These are phyloP conservation scores for Gaeumannomyces sp. DNA, from an alignment of 2,329 filamentous ascomycete genomes.

Conservation along the genomic window DNA sequence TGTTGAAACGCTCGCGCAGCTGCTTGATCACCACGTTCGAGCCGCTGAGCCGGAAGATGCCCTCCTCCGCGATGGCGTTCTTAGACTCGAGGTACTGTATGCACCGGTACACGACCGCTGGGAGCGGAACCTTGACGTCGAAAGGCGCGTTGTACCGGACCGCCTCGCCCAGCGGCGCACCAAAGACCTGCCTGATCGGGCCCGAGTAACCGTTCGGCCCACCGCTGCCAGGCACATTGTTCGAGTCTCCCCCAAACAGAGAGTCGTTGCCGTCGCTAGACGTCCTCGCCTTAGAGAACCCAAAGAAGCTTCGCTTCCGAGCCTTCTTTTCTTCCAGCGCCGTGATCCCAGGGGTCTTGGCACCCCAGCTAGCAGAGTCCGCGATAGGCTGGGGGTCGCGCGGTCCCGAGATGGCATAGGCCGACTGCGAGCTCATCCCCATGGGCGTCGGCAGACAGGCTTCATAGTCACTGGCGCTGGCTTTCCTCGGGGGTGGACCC, in stretches of 20 bases:
- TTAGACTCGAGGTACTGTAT: slow-evolving; percentile 86
- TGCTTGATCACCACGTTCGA: slow-evolving; percentile 91
- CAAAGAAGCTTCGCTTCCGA: slow-evolving; percentile 72
- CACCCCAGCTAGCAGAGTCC: slow-evolving; percentile 80
- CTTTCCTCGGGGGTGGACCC: slow-evolving; percentile 33
- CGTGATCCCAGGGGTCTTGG: slow-evolving; percentile 50
- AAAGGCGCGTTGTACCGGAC: slow-evolving; percentile 71
- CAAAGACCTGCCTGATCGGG: slow-evolving; percentile 69
- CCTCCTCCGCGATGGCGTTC: slow-evolving; percentile 78
- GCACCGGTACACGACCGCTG: slow-evolving; percentile 90
- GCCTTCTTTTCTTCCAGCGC: slow-evolving; percentile 65
- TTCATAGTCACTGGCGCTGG: slow-evolving; percentile 15
- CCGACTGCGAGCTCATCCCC: slow-evolving; percentile 33
- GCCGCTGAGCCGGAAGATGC: slow-evolving; percentile 95
- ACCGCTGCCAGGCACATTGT: slow-evolving; percentile 33
- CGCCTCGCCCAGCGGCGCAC: slow-evolving; percentile 77
- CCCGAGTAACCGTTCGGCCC: slow-evolving; percentile 32
- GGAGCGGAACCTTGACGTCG: slow-evolving; percentile 69
- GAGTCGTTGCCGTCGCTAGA: slow-evolving; percentile 54
- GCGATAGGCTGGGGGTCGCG: slow-evolving; percentile 81
- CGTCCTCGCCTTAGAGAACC: slow-evolving; percentile 52
- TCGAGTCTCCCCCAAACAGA: slow-evolving; percentile 41
- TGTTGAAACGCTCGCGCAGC: slow-evolving; percentile 88
- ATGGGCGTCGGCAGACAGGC: slow-evolving; percentile 28
- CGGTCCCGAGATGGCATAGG: slow-evolving; percentile 70